These are phyloP conservation scores for Ogataea ganodermae DNA, from an alignment of 805 yeast genomes.

Conservation along the genomic window DNA sequence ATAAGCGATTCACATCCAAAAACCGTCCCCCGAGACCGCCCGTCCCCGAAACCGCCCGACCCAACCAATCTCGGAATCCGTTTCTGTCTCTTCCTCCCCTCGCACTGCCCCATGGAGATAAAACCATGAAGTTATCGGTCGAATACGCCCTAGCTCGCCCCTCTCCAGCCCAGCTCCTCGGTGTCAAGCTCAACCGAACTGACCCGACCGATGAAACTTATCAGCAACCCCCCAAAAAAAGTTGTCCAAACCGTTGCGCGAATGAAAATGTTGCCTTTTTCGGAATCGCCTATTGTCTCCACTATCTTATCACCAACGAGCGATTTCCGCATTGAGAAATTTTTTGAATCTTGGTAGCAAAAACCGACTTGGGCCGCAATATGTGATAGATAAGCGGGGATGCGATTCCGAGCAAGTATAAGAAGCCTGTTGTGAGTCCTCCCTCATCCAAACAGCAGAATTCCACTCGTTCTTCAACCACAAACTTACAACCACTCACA, in stretches of 20 bases:
- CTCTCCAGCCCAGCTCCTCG: no score
- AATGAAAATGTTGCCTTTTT: conserved; percentile 2
- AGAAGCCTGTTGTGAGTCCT: neutral
- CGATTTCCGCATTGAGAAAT: conserved; percentile 3
- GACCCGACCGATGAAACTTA: neutral
- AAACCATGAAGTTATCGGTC: neutral
- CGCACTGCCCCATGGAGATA: no score
- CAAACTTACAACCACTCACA: conserved; percentile 7
- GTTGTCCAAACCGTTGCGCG: conserved; percentile 2
- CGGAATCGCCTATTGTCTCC: neutral
- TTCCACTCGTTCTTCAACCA: neutral
- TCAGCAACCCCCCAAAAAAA: conserved; percentile 2
- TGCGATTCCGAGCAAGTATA: neutral
- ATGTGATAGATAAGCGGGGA: neutral
- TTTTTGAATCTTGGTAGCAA: neutral
- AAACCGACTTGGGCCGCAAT: conserved; percentile 3
- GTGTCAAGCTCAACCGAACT: neutral
- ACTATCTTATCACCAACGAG: conserved; percentile 1
- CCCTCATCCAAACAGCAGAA: neutral
- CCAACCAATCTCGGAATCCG: no score
- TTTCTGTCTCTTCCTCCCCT: no score
- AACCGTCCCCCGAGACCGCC: no score
- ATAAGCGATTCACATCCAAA: no score
- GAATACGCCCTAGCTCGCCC: no score
- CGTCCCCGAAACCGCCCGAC: no score